phyloP scores from a whole-genome alignment of 2,329 filamentous ascomycete genomes.

The Annulohypoxylon truncatum region DNA sequence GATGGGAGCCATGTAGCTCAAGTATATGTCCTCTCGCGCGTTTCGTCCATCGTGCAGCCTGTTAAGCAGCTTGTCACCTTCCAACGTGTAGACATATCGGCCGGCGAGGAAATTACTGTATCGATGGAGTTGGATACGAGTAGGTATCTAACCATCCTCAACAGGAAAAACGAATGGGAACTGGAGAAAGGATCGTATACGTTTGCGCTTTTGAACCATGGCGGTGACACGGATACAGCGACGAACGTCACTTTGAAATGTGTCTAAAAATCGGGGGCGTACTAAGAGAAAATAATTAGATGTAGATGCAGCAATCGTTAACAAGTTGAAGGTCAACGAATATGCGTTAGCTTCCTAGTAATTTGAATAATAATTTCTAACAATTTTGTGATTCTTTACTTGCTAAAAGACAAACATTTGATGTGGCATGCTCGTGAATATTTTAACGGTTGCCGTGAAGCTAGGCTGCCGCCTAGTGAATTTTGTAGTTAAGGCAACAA shows the following conservation, averaged over 20 bases:
- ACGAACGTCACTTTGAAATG: slow-evolving; percentile 56
- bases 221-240: slow-evolving; percentile 51
- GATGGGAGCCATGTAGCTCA: slow-evolving; percentile 55
- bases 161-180: slow-evolving; percentile 56
- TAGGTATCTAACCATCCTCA: slow-evolving; percentile 57
- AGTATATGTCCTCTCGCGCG: slow-evolving; percentile 55
- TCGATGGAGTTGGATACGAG: slow-evolving; percentile 54
- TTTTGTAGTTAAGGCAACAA: background rate
- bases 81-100: slow-evolving; percentile 52
- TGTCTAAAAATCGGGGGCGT: slow-evolving; percentile 38
- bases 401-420: background rate
- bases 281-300: background rate
- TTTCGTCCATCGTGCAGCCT: slow-evolving; percentile 56
- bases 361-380: background rate
- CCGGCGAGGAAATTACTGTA: slow-evolving; percentile 49
- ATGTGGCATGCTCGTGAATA: background rate
- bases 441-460: background rate
- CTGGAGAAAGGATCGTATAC: slow-evolving; percentile 57
- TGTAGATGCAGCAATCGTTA: background rate
- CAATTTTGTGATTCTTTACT: background rate
- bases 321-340: background rate
- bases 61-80: slow-evolving; percentile 59
- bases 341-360: background rate
- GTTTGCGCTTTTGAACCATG: slow-evolving; percentile 57
- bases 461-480: background rate